Evolutionary conservation across 2,329 filamentous ascomycete genomes (phyloP), one percentile per base, ranked within the genome.

Genomic region (Monosporascus sp.): DNA sequence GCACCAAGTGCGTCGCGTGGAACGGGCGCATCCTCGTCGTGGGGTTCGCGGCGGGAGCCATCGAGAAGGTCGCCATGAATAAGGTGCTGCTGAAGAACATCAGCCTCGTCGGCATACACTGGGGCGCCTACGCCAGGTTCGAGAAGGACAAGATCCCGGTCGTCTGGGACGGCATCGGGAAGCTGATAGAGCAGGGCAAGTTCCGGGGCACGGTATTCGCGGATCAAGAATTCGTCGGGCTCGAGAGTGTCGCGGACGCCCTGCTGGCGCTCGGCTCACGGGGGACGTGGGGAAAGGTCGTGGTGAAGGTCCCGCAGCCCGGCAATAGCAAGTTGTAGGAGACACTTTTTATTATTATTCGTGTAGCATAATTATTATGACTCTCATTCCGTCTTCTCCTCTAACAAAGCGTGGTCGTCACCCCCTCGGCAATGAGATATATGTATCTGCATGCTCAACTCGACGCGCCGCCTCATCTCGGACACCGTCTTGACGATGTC

Each of bases 251-350:
- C 27, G 87, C 88, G 0, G 82, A 81, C 56, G 92, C 92, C 1
- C 70, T 97, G 63, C 78, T 86, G 63, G 88, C 88, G 2, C 72
- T 97, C 52, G 92, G 90, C 1, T 83, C 84, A 1, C 78, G 93
- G 55, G 89, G 88, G 49, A 96, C 91, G 1, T 97, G 93, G 93
- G 93, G 93, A 0, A 97, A 97, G 78, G 93, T 97, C 1, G 90
- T 97, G 1, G 86, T 97, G 20, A 90, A 90, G 72, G 78, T 97
- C 43, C 85, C 87, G 1, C 88, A 91, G 62, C 78, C 83, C 45
- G 79, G 76, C 7, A 75, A 78, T 58, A 82, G 78, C 63, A 83
- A 80, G 69, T 61, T 86, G 66, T 86, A 62, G 59, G 44, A 26
- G n/a, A 14, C 11, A 35, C 14, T 35, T 31, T 46, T 35, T 14